Percentiles rank a stretch among this genome's conserved stretches.
Conservation (phyloP, 345 rosid species). For the Eucalyptus tenuipes region DNA sequence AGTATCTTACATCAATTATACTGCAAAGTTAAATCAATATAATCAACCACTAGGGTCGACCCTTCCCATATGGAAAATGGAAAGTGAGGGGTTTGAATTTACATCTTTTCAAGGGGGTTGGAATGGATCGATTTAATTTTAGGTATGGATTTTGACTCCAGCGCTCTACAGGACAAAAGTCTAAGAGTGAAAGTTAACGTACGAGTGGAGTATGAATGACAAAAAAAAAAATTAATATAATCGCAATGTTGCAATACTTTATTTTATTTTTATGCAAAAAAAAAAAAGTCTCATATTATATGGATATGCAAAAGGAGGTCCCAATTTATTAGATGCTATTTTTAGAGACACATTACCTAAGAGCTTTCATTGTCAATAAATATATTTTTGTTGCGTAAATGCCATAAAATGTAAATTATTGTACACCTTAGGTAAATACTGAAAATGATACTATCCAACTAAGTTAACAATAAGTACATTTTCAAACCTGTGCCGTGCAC, state of each 20-base stretch:
- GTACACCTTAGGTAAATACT: neutral
- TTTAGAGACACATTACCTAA: neutral
- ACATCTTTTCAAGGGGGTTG: too few relatives aligned
- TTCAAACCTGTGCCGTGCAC: neutral
- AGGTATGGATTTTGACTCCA: accelerated
- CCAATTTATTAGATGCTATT: neutral
- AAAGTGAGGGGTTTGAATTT: accelerated
- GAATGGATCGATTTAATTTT: too few relatives aligned
- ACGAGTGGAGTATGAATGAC: too few relatives aligned
- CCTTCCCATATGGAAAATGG: too few relatives aligned
- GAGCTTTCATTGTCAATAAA: neutral
- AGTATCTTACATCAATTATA: neutral
- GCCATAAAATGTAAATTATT: too few relatives aligned
- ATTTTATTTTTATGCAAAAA: neutral
- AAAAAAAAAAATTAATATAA: too few relatives aligned
- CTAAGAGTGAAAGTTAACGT: too few relatives aligned
- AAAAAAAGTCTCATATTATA: neutral
- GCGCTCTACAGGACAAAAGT: accelerated
- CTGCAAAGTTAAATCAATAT: neutral
- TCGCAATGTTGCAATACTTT: too few relatives aligned
- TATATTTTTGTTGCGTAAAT: too few relatives aligned
- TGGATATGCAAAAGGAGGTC: neutral
- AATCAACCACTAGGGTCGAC: neutral
- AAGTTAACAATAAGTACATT: neutral
- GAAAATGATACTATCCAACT: neutral